Evolutionary conservation across 176 grass and related monocot species (phyloP).

Genomic region (Puya raimondii): DNA sequence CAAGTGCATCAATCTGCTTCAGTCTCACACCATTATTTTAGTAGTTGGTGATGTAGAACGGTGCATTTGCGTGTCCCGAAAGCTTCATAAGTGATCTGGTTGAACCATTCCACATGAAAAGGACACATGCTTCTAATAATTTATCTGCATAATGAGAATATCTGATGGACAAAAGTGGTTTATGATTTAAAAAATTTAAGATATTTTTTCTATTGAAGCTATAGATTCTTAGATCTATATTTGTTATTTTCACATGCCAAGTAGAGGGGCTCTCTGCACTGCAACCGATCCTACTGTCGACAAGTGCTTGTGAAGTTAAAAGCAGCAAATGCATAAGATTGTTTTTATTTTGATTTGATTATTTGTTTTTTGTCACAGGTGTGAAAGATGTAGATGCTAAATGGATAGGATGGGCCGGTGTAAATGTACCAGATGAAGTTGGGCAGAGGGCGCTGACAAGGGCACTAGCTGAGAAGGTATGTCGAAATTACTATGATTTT

Average conservation of each 20-base stretch:
- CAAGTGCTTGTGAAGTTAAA: background rate
- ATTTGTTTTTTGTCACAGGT: constrained; percentile 27
- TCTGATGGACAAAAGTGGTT: background rate
- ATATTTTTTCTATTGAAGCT: background rate
- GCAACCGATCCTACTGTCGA: too few relatives aligned
- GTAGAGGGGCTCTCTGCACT: background rate
- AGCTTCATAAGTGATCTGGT: too few relatives aligned
- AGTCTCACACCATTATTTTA: background rate
- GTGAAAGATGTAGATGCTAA: constrained; percentile 97
- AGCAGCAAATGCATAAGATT: background rate
- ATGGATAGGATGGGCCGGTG: constrained; percentile 99
- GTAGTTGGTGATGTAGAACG: background rate
- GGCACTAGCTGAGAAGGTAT: constrained; percentile 90
- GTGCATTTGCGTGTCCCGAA: too few relatives aligned
- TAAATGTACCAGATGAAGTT: constrained; percentile 89
- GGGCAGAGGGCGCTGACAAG: constrained; percentile 75
- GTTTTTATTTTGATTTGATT: background rate
- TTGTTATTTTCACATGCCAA: background rate
- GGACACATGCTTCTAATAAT: background rate
- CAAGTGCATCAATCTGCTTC: background rate
- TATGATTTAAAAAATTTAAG: background rate
- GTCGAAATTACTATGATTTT: background rate
- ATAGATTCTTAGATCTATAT: background rate
- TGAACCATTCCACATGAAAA: background rate
- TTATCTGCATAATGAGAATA: background rate